Evolutionary conservation across 2,329 filamentous ascomycete species (phyloP), one percentile per base, ranked within the genome.

Genomic region (Biscogniauxia mediterranea): DNA sequence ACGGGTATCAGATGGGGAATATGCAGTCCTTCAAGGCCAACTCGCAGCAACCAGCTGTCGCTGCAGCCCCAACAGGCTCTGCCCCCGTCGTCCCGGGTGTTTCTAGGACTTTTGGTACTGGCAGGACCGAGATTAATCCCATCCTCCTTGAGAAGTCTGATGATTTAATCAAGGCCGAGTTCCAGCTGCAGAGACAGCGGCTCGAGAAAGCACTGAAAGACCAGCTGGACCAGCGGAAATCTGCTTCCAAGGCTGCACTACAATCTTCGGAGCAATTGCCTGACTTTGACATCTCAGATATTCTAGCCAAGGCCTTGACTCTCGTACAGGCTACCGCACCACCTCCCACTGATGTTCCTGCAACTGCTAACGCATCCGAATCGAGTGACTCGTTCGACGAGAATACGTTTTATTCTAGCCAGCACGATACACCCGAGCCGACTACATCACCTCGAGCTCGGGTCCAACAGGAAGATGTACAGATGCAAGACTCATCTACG

Each of bases 381-480:
- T 78, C 85, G 72, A 90, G 83, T 83, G 91, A 94, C 76, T 95
- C 92, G 42, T 91, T 93, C 79, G 93, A 97, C 78, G 90, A 96
- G 75, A 93, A 96, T 73, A 95, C 93, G 50, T 96, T 96, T 77
- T 97, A 98, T 81, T 97, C 94, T 68, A 97, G 93, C 78, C 91
- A 90, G 79, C 89, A 93, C 80, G 91, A 93, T 75, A 96, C 93
- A 66, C 85, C 85, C 62, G 81, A 85, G 59, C 82, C 81, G 28
- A 79, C 78, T 55, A 77, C 79, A 61, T 78, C 79, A 49, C 78
- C 81, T 26, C 79, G 78, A 61, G 70, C 79, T 78, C 85, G 73
- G 81, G 84, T 73, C 68, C 73, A 74, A 63, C 75, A 76, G 62
- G 76, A 74, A 63, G 75, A 77, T 67, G 75, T 73, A 54, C 73